Conservation (phyloP, 2,329 filamentous ascomycete genomes). For the Fusarium longipes region DNA sequence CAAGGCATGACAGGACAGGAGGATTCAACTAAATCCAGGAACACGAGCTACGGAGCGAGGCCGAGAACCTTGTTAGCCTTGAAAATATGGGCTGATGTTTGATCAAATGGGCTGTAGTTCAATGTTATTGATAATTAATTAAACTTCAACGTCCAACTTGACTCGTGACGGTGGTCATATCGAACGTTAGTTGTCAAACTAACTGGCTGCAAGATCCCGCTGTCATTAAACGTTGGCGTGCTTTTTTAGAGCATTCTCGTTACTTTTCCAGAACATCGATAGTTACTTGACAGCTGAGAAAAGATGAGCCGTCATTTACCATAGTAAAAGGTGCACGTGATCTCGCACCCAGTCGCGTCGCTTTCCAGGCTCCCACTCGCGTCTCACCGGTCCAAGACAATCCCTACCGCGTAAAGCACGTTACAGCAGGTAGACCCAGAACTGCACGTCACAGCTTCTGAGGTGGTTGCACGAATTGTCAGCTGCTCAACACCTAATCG, state of each 20-base stretch:
- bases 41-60: constrained; percentile 22
- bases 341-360: constrained; percentile 46
- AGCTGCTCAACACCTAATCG: background rate
- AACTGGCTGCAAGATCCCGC: constrained; percentile 34
- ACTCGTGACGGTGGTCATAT: background rate
- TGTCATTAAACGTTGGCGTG: constrained; percentile 4
- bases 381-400: constrained; percentile 18
- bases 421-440: background rate
- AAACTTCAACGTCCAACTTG: background rate
- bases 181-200: background rate
- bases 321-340: constrained; percentile 47
- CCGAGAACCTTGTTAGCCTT: constrained; percentile 23
- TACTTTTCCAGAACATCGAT: constrained; percentile 30
- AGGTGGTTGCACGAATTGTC: constrained; percentile 2
- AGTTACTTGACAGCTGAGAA: constrained; percentile 6
- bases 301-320: constrained; percentile 37
- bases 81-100: constrained; percentile 23
- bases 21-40: constrained; percentile 1
- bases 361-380: constrained; percentile 26
- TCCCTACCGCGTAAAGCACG: constrained; percentile 37
- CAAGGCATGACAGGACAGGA: background rate
- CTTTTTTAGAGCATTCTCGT: constrained; percentile 7
- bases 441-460: constrained; percentile 8
- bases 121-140: background rate
- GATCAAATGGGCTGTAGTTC: background rate